These are phyloP conservation scores for Penicillium taxi DNA, from an alignment of 495 filamentous ascomycete species.

Conservation along the genomic window DNA sequence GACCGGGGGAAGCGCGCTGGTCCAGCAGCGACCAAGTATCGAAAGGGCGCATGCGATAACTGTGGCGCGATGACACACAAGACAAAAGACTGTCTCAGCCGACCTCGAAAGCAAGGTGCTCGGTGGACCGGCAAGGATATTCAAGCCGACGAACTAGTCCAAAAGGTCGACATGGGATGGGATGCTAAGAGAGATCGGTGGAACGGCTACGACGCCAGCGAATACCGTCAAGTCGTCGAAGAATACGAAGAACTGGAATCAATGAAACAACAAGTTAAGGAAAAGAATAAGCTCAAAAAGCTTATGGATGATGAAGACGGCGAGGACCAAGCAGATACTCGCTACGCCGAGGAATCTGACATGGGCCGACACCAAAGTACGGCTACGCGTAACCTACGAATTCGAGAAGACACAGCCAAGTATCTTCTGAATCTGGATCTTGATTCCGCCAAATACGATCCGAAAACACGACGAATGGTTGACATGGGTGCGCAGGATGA, in stretches of 20 bases:
- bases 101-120: conserved; percentile 83
- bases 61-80: conserved; percentile 96
- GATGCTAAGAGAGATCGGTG: conserved; percentile 97
- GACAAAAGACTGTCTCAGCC: conserved; percentile 83
- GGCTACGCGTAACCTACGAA: conserved; percentile 78
- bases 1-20: conserved; percentile 74
- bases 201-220: conserved; percentile 89
- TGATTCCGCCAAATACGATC: conserved; percentile 96
- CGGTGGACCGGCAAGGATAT: conserved; percentile 92
- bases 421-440: conserved; percentile 91
- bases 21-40: conserved; percentile 86
- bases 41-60: conserved; percentile 97
- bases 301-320: conserved; percentile 46
- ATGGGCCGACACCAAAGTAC: conserved; percentile 89
- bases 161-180: conserved; percentile 82
- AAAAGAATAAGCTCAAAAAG: conserved; percentile 33
- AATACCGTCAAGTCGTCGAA: conserved; percentile 77
- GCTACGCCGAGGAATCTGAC: conserved; percentile 94
- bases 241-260: conserved; percentile 83
- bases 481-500: conserved; percentile 78
- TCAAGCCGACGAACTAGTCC: conserved; percentile 80
- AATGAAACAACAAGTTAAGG: conserved; percentile 54
- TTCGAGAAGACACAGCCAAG: conserved; percentile 97
- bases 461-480: conserved; percentile 91
- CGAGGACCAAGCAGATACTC: conserved; percentile 56